phyloP scores from a whole-genome alignment of 2,329 filamentous ascomycete genomes.

The Tolypocladium paradoxum region DNA sequence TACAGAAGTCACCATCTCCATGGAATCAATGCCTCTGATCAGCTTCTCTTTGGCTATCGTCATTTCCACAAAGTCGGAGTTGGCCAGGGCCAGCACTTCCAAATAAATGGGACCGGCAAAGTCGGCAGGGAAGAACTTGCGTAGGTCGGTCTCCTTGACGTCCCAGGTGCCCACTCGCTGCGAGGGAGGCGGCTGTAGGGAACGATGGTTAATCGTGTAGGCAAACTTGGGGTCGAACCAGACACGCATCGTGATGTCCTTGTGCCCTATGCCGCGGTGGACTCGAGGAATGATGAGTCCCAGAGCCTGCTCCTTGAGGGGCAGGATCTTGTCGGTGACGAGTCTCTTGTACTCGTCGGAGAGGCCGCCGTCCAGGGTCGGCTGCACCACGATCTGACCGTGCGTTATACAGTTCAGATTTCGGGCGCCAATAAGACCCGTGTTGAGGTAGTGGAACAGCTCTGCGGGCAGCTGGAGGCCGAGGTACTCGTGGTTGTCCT shows the following conservation, averaged over 20 bases:
- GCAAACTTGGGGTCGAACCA: slow-evolving; percentile 72
- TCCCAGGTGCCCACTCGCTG: slow-evolving; percentile 54
- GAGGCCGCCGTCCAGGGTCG: slow-evolving; percentile 76
- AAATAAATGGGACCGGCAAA: slow-evolving; percentile 33
- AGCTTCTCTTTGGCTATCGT: slow-evolving; percentile 51
- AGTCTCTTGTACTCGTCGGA: slow-evolving; percentile 73
- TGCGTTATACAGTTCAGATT: slow-evolving; percentile 76
- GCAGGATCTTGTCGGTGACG: slow-evolving; percentile 62
- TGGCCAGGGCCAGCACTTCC: slow-evolving; percentile 58
- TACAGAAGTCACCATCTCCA: slow-evolving; percentile 60
- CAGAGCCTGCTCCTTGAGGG: slow-evolving; percentile 65
- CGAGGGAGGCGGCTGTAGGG: slow-evolving; percentile 35
- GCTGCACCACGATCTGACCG: slow-evolving; percentile 63
- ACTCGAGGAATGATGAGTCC: slow-evolving; percentile 69
- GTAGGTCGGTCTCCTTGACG: slow-evolving; percentile 49
- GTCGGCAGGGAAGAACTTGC: slow-evolving; percentile 33
- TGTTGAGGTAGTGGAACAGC: slow-evolving; percentile 80
- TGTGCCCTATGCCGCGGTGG: slow-evolving; percentile 73
- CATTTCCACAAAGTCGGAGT: slow-evolving; percentile 57
- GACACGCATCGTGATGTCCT: slow-evolving; percentile 63
- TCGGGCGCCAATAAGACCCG: slow-evolving; percentile 67
- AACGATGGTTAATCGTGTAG: slow-evolving; percentile 54
- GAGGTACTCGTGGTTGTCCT: slow-evolving; percentile 80
- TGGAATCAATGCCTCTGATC: slow-evolving; percentile 51
- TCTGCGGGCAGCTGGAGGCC: slow-evolving; percentile 85